Conservation (phyloP, 2,329 filamentous ascomycete genomes). For the Cytospora leucostoma region DNA sequence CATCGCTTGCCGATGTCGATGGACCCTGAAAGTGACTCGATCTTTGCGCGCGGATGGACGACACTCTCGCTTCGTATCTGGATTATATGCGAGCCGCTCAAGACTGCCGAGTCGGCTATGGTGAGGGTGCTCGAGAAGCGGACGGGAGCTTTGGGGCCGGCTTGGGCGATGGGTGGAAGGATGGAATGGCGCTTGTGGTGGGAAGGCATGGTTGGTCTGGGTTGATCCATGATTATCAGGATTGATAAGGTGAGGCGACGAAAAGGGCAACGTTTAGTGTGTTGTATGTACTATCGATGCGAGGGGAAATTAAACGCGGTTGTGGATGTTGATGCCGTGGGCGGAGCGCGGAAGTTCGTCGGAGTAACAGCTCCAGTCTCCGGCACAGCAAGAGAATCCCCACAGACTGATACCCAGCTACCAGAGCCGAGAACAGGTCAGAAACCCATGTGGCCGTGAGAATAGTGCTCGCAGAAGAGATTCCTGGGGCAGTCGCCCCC, state of each 20-base stretch:
- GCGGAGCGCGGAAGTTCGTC: slow-evolving; percentile 11
- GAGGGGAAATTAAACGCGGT: background rate
- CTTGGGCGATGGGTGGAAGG: slow-evolving; percentile 53
- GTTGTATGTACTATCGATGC: background rate
- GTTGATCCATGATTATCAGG: background rate
- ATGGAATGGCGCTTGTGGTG: slow-evolving; percentile 58
- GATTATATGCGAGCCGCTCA: slow-evolving; percentile 75
- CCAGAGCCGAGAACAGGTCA: background rate
- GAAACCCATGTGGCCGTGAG: background rate
- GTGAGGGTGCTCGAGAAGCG: slow-evolving; percentile 61
- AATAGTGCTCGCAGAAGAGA: background rate
- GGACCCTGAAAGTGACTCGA: slow-evolving; percentile 77
- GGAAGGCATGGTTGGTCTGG: slow-evolving; percentile 32
- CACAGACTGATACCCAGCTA: too few species aligned
- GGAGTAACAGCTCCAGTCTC: slow-evolving; percentile 6
- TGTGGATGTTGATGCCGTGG: slow-evolving; percentile 1
- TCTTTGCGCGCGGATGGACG: slow-evolving; percentile 80
- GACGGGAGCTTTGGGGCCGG: slow-evolving; percentile 61
- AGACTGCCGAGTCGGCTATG: slow-evolving; percentile 63
- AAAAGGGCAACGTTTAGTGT: background rate
- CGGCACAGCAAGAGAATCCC: background rate
- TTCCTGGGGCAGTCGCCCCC: background rate
- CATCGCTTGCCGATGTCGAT: slow-evolving; percentile 80
- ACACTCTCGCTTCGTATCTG: slow-evolving; percentile 76
- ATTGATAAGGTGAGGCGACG: background rate